A percentile compares a stretch with the other conserved stretches of the same genome.
Evolutionary conservation across 495 filamentous ascomycete species (phyloP).

Genomic region (Penicillium soppii): DNA sequence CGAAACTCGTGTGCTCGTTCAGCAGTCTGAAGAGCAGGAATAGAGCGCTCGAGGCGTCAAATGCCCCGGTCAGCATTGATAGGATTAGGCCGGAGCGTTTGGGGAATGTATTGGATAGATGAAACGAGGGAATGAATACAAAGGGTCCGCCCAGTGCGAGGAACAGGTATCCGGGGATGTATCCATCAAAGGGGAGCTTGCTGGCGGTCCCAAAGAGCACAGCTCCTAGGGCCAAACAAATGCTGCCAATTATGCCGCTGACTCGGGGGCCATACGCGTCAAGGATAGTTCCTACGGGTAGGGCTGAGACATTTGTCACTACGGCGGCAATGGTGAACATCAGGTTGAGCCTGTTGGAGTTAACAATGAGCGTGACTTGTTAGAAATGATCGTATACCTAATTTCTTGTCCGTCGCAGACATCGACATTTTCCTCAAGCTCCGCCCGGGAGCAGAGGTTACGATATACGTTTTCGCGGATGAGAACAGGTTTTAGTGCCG

Average conservation of each 20-base stretch:
- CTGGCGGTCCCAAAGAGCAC: constrained; percentile 68
- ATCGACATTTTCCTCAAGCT: constrained; percentile 58
- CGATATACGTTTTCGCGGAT: constrained; percentile 66
- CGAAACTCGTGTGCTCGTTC: constrained; percentile 61
- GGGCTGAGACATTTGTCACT: constrained; percentile 63
- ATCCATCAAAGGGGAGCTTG: constrained; percentile 64
- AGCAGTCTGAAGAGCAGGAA: constrained; percentile 83
- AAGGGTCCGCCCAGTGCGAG: constrained; percentile 86
- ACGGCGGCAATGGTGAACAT: constrained; percentile 81
- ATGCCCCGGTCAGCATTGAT: constrained; percentile 82
- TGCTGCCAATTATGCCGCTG: constrained; percentile 68
- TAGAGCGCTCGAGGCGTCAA: constrained; percentile 84
- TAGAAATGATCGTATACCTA: constrained; percentile 37
- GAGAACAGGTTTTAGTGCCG: constrained; percentile 69
- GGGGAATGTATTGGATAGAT: constrained; percentile 90
- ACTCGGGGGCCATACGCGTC: constrained; percentile 80
- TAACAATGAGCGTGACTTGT: neutral
- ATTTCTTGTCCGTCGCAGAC: constrained; percentile 78
- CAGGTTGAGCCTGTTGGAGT: constrained; percentile 60
- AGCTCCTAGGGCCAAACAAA: constrained; percentile 68
- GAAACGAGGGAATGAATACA: constrained; percentile 87
- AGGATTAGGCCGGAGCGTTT: constrained; percentile 81
- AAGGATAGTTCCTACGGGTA: constrained; percentile 77
- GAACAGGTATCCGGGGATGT: constrained; percentile 77
- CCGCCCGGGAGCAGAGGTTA: constrained; percentile 55